These are phyloP conservation scores for Hura crepitans DNA, from an alignment of 441 rosid species.

Conservation along the genomic window DNA sequence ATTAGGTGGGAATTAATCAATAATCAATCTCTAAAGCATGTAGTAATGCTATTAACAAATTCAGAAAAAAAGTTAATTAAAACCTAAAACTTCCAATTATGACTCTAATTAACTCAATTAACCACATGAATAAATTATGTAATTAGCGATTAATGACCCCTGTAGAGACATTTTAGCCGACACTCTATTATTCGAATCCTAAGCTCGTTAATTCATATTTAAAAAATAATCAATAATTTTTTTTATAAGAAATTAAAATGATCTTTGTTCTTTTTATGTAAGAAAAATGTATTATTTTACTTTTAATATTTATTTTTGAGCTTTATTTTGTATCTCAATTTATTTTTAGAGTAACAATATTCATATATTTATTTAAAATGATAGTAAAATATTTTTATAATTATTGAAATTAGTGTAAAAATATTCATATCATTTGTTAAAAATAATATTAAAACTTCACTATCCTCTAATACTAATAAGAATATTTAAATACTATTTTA, in stretches of 20 bases:
- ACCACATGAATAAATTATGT: background rate
- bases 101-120: background rate
- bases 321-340: no score
- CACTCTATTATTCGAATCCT: background rate
- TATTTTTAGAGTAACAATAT: no score
- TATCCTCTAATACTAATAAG: background rate
- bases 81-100: background rate
- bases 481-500: background rate
- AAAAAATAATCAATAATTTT: background rate
- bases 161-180: background rate
- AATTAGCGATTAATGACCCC: background rate
- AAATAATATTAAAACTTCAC: no score
- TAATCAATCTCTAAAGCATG: background rate
- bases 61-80: background rate
- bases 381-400: no score
- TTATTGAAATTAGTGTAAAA: no score
- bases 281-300: no score
- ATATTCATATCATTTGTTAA: no score
- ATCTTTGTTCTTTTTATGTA: background rate
- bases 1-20: background rate
- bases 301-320: no score
- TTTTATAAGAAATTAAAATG: background rate
- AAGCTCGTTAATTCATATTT: background rate
- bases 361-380: no score
- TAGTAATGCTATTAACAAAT: background rate